Evolutionary conservation across 805 yeast genomes (phyloP).

Genomic region (Kodamaea nitidulidarum): DNA sequence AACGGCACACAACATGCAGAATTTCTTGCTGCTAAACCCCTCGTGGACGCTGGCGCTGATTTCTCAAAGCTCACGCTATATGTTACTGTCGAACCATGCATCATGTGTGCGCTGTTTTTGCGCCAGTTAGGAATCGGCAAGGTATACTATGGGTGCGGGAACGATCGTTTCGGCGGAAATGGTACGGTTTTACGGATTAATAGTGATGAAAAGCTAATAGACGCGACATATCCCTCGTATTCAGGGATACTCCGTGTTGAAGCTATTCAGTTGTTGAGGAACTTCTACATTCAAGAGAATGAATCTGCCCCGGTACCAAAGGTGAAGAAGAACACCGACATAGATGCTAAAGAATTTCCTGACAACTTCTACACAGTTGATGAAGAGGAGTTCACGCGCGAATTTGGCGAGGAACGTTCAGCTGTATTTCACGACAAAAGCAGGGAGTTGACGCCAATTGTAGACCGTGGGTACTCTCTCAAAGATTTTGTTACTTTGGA

Average conservation of each 20-base stretch:
- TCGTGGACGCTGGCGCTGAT: conserved; percentile 13
- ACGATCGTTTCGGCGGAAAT: conserved; percentile 95
- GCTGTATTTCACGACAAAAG: conserved; percentile 10
- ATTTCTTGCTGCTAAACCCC: conserved; percentile 64
- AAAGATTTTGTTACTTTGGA: conserved; percentile 8
- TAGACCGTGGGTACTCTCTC: conserved; percentile 19
- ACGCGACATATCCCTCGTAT: conserved; percentile 46
- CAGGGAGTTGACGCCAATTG: conserved; percentile 25
- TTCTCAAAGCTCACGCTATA: conserved; percentile 64
- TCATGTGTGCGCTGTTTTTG: conserved; percentile 94
- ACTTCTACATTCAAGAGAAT: conserved; percentile 83
- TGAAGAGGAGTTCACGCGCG: conserved; percentile 43
- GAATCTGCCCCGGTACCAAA: conserved; percentile 80
- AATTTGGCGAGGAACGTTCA: conserved; percentile 44
- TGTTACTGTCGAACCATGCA: conserved; percentile 97
- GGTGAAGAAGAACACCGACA: conserved; percentile 62
- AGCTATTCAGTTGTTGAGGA: conserved; percentile 75
- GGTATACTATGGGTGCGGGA: conserved; percentile 89
- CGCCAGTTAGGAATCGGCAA: conserved; percentile 70
- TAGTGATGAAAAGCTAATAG: conserved; percentile 16
- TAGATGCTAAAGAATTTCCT: conserved; percentile 57
- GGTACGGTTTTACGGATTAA: conserved; percentile 71
- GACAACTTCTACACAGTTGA: conserved; percentile 50
- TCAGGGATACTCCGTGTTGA: conserved; percentile 82
- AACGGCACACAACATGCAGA: conserved; percentile 94